These are phyloP conservation scores for Oryza glumipatula DNA, from an alignment of 176 grass and related monocot genomes.

Conservation along the genomic window DNA sequence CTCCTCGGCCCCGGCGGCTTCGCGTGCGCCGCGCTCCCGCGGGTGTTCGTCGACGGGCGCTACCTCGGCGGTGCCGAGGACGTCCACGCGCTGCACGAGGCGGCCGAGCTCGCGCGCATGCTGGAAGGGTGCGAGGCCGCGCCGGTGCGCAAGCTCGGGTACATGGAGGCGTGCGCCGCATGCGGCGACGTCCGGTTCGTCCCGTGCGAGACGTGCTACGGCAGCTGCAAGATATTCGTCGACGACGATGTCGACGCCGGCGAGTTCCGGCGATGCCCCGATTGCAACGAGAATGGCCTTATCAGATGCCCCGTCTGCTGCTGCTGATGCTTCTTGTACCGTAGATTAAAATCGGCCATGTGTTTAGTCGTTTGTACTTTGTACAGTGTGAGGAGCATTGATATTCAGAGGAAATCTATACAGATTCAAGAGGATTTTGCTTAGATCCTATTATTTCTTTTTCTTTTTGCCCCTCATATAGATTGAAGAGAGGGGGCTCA, in stretches of 20 bases:
- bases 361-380: constrained; percentile 32
- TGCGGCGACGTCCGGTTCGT: constrained; percentile 80
- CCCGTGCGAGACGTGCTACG: constrained; percentile 73
- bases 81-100: constrained; percentile 61
- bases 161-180: constrained; percentile 54
- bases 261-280: constrained; percentile 65
- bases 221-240: constrained; percentile 80
- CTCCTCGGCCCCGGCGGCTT: constrained; percentile 33
- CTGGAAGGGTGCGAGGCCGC: constrained; percentile 63
- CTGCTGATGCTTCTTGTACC: constrained; percentile 37
- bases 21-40: constrained; percentile 40
- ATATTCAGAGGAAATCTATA: background rate
- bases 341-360: constrained; percentile 5
- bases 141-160: constrained; percentile 47
- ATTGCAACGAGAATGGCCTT: constrained; percentile 88
- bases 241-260: constrained; percentile 32
- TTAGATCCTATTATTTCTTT: constrained; percentile 10
- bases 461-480: background rate
- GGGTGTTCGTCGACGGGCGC: constrained; percentile 59
- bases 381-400: constrained; percentile 51
- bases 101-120: constrained; percentile 40
- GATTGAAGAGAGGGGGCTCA: background rate
- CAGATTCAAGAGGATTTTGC: constrained; percentile 9
- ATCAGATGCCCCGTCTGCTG: constrained; percentile 69
- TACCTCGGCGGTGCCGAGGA: constrained; percentile 78